Conservation (phyloP, 805 yeast genomes). For the Starmera caribaea region DNA sequence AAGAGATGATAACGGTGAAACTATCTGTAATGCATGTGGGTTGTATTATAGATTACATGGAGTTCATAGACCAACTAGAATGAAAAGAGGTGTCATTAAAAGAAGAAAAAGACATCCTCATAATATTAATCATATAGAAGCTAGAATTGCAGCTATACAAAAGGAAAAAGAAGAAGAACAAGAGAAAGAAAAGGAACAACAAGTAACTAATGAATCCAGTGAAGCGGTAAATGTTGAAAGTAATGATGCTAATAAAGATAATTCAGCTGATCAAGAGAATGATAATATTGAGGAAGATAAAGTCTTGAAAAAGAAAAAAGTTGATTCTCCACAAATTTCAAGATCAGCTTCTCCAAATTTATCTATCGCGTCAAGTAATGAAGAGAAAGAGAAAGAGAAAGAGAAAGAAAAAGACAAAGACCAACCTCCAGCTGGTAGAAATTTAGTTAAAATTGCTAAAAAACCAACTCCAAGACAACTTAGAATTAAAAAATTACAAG, state of each 20-base stretch:
- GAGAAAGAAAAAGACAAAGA: not conserved
- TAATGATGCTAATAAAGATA: too few relatives aligned
- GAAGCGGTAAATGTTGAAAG: too few relatives aligned
- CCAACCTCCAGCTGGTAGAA: slow-evolving; percentile 1
- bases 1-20: slow-evolving; percentile 70
- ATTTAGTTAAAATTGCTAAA: not conserved
- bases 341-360: not conserved
- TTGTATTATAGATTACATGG: slow-evolving; percentile 70
- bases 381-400: not conserved
- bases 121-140: not conserved
- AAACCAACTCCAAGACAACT: not conserved
- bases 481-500: not conserved
- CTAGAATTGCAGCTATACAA: not conserved
- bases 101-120: slow-evolving; percentile 47
- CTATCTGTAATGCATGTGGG: slow-evolving; percentile 86
- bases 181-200: not conserved
- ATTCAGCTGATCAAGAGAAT: too few relatives aligned
- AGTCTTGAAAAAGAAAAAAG: not conserved
- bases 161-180: not conserved
- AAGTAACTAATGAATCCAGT: not conserved
- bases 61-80: slow-evolving; percentile 61
- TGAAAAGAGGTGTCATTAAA: slow-evolving; percentile 67
- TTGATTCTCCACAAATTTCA: not conserved
- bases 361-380: not conserved
- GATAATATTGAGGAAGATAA: not conserved